Evolutionary conservation across 2,329 filamentous ascomycete species (phyloP).

Genomic region (Cladosporium sp.): DNA sequence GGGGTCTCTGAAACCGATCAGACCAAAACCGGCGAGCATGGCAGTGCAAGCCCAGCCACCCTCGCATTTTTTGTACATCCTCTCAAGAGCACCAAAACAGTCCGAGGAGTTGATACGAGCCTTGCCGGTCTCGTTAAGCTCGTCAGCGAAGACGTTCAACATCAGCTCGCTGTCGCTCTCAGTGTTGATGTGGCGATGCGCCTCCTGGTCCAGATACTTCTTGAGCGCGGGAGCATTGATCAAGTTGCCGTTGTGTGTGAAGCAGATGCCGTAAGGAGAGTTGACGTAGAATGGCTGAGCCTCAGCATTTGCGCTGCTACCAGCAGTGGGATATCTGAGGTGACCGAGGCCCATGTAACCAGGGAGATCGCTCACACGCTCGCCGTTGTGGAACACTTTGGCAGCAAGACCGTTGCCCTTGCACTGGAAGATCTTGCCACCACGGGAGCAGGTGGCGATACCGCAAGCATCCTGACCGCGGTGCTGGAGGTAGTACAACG

Average conservation of each 20-base stretch:
- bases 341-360: slow-evolving; percentile 85
- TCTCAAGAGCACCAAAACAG: slow-evolving; percentile 63
- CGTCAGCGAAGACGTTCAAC: slow-evolving; percentile 81
- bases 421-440: slow-evolving; percentile 78
- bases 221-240: slow-evolving; percentile 70
- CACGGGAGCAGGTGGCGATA: slow-evolving; percentile 67
- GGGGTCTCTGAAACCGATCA: slow-evolving; percentile 72
- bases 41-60: slow-evolving; percentile 75
- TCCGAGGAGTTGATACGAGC: slow-evolving; percentile 72
- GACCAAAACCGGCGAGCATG: slow-evolving; percentile 75
- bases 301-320: slow-evolving; percentile 75
- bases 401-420: slow-evolving; percentile 86
- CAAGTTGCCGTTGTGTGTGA: slow-evolving; percentile 83
- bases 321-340: slow-evolving; percentile 82
- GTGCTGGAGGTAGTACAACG: slow-evolving; percentile 41
- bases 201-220: slow-evolving; percentile 67
- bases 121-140: slow-evolving; percentile 74
- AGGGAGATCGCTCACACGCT: slow-evolving; percentile 65
- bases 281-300: slow-evolving; percentile 93
- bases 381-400: slow-evolving; percentile 77
- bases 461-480: slow-evolving; percentile 84
- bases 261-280: slow-evolving; percentile 71
- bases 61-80: slow-evolving; percentile 66
- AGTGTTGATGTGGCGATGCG: slow-evolving; percentile 82
- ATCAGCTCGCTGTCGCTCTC: slow-evolving; percentile 84